Conservation (phyloP, 2,329 filamentous ascomycete species). For the Monosporascus sp. region DNA sequence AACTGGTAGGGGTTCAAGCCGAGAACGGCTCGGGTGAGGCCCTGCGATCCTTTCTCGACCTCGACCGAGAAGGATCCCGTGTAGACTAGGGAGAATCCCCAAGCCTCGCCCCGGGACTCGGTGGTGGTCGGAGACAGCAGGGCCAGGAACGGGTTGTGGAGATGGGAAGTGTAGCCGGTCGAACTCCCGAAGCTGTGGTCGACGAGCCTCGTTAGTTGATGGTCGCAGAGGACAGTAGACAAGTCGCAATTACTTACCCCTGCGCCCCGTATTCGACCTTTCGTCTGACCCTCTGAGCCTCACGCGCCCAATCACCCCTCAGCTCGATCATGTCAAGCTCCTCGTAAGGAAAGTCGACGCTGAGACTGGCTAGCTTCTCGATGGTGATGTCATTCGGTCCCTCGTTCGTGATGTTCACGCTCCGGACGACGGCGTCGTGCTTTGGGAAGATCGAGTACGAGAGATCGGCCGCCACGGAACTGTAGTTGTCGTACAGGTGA, state of each 20-base stretch:
- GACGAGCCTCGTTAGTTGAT: constrained; percentile 9
- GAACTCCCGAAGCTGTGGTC: constrained; percentile 52
- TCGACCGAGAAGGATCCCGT: constrained; percentile 58
- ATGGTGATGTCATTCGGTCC: constrained; percentile 48
- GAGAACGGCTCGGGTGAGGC: constrained; percentile 54
- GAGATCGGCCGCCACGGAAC: constrained; percentile 52
- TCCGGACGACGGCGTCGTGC: constrained; percentile 57
- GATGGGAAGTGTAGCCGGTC: constrained; percentile 58
- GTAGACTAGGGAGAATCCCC: constrained; percentile 62
- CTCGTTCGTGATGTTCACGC: constrained; percentile 57
- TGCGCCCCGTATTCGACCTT: constrained; percentile 53
- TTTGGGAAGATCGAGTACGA: constrained; percentile 60
- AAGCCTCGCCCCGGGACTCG: constrained; percentile 56
- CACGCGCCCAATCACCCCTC: constrained; percentile 58
- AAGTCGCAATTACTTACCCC: constrained; percentile 32
- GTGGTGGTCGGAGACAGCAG: constrained; percentile 53
- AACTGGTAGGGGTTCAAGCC: constrained; percentile 58
- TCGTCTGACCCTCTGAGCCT: constrained; percentile 49
- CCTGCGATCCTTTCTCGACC: constrained; percentile 59
- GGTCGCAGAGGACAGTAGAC: not conserved
- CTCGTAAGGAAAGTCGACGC: constrained; percentile 54
- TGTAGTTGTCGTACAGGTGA: constrained; percentile 54
- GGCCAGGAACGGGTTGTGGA: constrained; percentile 61
- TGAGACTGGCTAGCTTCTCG: constrained; percentile 48
- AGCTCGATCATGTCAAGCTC: constrained; percentile 60